Evolutionary conservation across 202 grass and related monocot species (phyloP), one percentile per base, ranked within the genome.

Genomic region (Tripidium arundinaceum): DNA sequence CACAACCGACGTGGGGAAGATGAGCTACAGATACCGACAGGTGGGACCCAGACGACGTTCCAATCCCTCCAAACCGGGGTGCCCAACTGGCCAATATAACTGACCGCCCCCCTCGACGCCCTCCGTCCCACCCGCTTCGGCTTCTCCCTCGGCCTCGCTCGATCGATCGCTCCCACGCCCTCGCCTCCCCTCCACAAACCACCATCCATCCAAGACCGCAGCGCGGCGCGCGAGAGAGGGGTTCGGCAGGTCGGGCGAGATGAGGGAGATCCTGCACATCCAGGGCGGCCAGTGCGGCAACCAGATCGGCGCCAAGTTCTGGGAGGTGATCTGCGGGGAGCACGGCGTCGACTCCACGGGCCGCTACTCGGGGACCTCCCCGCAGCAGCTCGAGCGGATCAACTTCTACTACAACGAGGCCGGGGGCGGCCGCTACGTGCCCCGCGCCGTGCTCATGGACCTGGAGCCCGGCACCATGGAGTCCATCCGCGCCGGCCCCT

Each of bases 241-340:
- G 24, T 0, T 14, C 58, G 22, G 55, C 7, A 54, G 55, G 24
- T 60, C 57, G 31, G 38, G n/a, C 15, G 87, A 89, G 78, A 97
- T 97, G 94, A 97, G 94, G 88, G 94, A 97, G 87, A 97, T 97
- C 89, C 90, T 97, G 82, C 94, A 97, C 65, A 89, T 97, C 86
- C 94, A 97, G 85, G 94, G 83, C 74, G 94, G 94, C 0, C 94
- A 97, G 81, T 97, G 94, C 85, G 94, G 94, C 24, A 97, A 97
- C 91, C 91, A 97, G 87, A 94, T 97, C 85, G 91, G 91, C 5
- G 91, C 91, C 76, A 97, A 97, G 89, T 97, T 97, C 91, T 97
- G 94, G 94, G 94, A 97, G 81, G 94, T 97, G 76, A 91, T 94
- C 81, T 97, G 91, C 78, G 91, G 89, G 27, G 94, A 97, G 89